phyloP scores from a whole-genome alignment of 2,329 filamentous ascomycete genomes.

The Bipolaris cookei region DNA sequence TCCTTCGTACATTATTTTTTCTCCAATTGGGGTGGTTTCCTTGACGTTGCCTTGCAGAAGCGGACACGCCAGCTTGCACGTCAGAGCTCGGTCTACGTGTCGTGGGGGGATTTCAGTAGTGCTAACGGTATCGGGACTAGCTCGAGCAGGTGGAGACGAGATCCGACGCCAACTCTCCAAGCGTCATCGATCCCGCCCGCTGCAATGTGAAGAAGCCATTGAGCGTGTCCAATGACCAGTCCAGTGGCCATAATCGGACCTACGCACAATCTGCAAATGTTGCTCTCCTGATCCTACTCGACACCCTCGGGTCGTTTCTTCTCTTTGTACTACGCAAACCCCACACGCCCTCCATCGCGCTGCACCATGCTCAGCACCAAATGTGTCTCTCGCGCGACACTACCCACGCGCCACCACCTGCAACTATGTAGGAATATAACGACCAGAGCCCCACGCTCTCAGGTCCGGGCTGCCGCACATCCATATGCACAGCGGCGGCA shows the following conservation, averaged over 20 bases:
- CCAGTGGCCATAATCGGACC: slow-evolving; percentile 12
- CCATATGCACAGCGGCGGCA: slow-evolving; percentile 54
- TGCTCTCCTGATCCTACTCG: slow-evolving; percentile 18
- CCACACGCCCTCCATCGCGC: slow-evolving; percentile 6
- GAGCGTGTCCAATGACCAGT: slow-evolving; percentile 21
- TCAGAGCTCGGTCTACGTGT: slow-evolving; percentile 12
- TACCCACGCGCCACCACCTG: slow-evolving; percentile 32
- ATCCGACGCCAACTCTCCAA: slow-evolving; percentile 9
- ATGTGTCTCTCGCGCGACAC: slow-evolving; percentile 41
- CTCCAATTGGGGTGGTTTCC: slow-evolving; percentile 3
- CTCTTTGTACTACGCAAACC: slow-evolving; percentile 1
- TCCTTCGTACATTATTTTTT: slow-evolving; percentile 68
- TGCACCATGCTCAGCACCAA: slow-evolving; percentile 41
- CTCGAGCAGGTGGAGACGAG: slow-evolving; percentile 9
- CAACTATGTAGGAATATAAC: slow-evolving; percentile 36
- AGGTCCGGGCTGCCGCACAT: slow-evolving; percentile 37
- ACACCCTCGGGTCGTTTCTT: slow-evolving; percentile 7
- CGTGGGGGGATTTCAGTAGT: slow-evolving; percentile 3
- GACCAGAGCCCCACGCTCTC: slow-evolving; percentile 25
- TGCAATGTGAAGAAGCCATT: slow-evolving; percentile 17
- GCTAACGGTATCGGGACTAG: slow-evolving; percentile 3
- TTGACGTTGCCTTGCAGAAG: slow-evolving; percentile 5
- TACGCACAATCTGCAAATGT: slow-evolving; percentile 18
- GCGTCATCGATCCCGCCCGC: slow-evolving; percentile 18
- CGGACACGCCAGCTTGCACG: slow-evolving; percentile 12